A percentile compares a stretch with the other conserved stretches of the same genome.
Conservation (phyloP, 768 basidiomycete genomes). For the Termitomyces sp. region DNA sequence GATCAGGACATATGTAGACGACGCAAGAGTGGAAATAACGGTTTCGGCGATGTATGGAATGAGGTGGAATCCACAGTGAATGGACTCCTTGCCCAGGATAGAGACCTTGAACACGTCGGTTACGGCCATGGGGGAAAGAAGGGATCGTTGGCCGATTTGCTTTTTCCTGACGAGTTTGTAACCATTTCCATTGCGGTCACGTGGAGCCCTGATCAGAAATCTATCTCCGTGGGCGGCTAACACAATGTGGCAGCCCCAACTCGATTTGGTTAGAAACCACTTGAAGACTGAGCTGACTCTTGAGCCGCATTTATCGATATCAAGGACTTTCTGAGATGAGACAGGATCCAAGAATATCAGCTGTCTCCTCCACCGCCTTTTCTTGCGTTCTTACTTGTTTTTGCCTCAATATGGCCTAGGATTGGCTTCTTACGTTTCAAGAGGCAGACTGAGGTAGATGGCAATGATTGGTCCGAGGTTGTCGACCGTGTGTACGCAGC, state of each 20-base stretch:
- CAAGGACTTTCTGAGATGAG: neutral
- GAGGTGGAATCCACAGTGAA: slow-evolving; percentile 93
- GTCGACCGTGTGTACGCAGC: neutral
- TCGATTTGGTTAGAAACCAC: neutral
- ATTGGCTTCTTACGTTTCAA: neutral
- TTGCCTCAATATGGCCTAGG: neutral
- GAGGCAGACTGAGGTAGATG: neutral
- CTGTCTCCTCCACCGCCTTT: neutral
- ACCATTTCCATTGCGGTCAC: slow-evolving; percentile 4
- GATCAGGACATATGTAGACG: slow-evolving; percentile 86
- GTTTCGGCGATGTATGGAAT: slow-evolving; percentile 79
- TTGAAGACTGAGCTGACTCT: neutral
- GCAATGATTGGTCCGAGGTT: neutral
- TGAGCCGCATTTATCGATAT: neutral
- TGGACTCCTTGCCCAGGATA: slow-evolving; percentile 80
- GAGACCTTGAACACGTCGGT: slow-evolving; percentile 72
- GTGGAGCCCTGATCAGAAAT: neutral
- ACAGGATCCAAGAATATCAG: neutral
- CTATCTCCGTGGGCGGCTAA: slow-evolving; percentile 1
- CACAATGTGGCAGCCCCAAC: neutral
- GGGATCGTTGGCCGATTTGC: too few relatives aligned
- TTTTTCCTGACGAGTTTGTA: slow-evolving; percentile 6
- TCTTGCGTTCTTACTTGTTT: neutral
- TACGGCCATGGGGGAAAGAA: slow-evolving; percentile 25
- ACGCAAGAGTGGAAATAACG: slow-evolving; percentile 62